A percentile compares a stretch with the other conserved stretches of the same genome.
These are phyloP conservation scores for Trifolium dubium DNA, from an alignment of 306 rosid species.

Conservation along the genomic window DNA sequence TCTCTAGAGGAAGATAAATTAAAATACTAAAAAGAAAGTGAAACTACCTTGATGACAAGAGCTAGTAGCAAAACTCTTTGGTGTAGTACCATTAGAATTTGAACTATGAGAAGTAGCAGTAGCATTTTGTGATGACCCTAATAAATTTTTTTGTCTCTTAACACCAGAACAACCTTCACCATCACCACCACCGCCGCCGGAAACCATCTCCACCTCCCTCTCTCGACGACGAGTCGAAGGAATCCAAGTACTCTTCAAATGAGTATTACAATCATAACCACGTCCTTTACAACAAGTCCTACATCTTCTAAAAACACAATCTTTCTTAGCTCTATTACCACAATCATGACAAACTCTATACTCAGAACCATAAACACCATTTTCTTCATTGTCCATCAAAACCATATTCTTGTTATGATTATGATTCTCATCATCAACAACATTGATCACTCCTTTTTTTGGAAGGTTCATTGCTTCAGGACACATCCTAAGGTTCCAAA, in stretches of 20 bases:
- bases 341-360: conserved; percentile 71
- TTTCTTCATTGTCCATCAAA: conserved; percentile 44
- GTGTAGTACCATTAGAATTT: conserved; percentile 55
- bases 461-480: conserved; percentile 39
- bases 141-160: conserved; percentile 60
- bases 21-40: neutral
- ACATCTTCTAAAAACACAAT: conserved; percentile 65
- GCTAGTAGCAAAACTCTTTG: conserved; percentile 53
- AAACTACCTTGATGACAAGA: conserved; percentile 62
- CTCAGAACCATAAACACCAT: conserved; percentile 48
- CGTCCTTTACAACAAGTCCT: conserved; percentile 86
- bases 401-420: conserved; percentile 6
- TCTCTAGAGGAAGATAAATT: neutral
- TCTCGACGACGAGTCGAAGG: conserved; percentile 72
- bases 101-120: conserved; percentile 63
- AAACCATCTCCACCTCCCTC: conserved; percentile 43
- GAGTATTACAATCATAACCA: conserved; percentile 69
- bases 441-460: conserved; percentile 38
- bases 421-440: neutral
- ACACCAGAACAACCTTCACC: conserved; percentile 45
- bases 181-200: conserved; percentile 40
- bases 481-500: conserved; percentile 57
- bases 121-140: conserved; percentile 49
- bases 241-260: conserved; percentile 89
- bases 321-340: conserved; percentile 84